phyloP scores from a whole-genome alignment of 768 basidiomycete genomes.

The Kwoniella botswanensis region DNA sequence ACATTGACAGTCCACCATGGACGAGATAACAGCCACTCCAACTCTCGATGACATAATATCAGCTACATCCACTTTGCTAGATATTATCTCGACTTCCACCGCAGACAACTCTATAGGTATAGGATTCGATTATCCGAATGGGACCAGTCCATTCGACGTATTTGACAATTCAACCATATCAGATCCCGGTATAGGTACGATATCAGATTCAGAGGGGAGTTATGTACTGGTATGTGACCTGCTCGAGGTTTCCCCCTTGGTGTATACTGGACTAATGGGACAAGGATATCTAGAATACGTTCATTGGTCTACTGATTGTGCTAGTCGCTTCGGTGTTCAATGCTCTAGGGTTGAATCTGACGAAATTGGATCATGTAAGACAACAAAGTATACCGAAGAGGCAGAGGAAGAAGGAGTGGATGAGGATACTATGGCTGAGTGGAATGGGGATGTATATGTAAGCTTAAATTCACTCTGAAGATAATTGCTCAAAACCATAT shows the following conservation, averaged over 20 bases:
- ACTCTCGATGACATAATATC: slow-evolving; percentile 17
- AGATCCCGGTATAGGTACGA: slow-evolving; percentile 18
- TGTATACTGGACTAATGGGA: not conserved
- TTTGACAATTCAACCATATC: slow-evolving; percentile 22
- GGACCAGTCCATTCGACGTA: slow-evolving; percentile 20
- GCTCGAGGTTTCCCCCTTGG: not conserved
- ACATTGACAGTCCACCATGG: not conserved
- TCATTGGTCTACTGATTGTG: slow-evolving; percentile 74
- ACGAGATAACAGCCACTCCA: slow-evolving; percentile 18
- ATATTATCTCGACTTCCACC: slow-evolving; percentile 21
- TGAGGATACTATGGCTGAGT: slow-evolving; percentile 84
- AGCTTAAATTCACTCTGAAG: slow-evolving; percentile 44
- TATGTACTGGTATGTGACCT: slow-evolving; percentile 34
- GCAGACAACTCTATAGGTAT: slow-evolving; percentile 7
- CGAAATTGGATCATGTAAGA: slow-evolving; percentile 88
- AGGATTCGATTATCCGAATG: slow-evolving; percentile 11
- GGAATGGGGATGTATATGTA: slow-evolving; percentile 93
- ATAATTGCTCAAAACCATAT: not conserved
- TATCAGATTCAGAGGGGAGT: slow-evolving; percentile 33
- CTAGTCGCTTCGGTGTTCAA: slow-evolving; percentile 69
- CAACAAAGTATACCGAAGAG: slow-evolving; percentile 68
- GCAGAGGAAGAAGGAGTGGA: slow-evolving; percentile 74
- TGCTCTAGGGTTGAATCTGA: slow-evolving; percentile 79
- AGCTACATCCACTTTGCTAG: slow-evolving; percentile 28
- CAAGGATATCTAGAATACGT: slow-evolving; percentile 35